phyloP scores from a whole-genome alignment of 305 asterid species.

The Plantago rigida region DNA sequence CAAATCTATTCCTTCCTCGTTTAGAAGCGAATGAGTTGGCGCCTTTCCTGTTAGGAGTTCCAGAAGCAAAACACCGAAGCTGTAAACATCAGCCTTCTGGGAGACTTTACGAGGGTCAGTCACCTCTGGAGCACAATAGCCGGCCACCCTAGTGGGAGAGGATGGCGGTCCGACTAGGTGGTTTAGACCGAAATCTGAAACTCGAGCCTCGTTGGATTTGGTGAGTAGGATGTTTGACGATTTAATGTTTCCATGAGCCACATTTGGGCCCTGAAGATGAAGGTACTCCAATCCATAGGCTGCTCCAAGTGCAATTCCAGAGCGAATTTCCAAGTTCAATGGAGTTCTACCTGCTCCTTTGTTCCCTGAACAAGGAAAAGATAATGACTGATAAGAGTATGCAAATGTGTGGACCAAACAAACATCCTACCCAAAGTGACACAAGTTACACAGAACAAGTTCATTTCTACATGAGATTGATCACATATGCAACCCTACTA shows the following conservation, averaged over 20 bases:
- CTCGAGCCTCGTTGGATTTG: slow-evolving; percentile 30
- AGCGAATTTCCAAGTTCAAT: slow-evolving; percentile 48
- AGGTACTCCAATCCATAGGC: slow-evolving; percentile 53
- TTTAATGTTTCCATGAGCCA: slow-evolving; percentile 58
- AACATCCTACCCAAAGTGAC: not conserved
- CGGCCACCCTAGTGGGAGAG: slow-evolving; percentile 34
- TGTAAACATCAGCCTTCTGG: slow-evolving; percentile 47
- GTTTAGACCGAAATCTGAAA: slow-evolving; percentile 48
- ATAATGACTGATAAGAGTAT: not conserved
- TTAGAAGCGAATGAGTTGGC: slow-evolving; percentile 46
- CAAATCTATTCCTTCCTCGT: slow-evolving; percentile 57
- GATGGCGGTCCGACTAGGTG: slow-evolving; percentile 40
- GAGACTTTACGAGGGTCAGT: slow-evolving; percentile 41
- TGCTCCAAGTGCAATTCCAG: slow-evolving; percentile 50
- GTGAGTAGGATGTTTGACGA: slow-evolving; percentile 59
- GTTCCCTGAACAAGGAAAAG: slow-evolving; percentile 31
- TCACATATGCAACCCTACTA: slow-evolving; percentile 9
- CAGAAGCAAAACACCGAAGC: slow-evolving; percentile 46
- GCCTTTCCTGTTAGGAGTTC: slow-evolving; percentile 62
- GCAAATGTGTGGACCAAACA: not conserved
- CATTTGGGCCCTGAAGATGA: slow-evolving; percentile 36
- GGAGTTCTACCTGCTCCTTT: slow-evolving; percentile 43
- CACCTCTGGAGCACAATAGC: slow-evolving; percentile 59
- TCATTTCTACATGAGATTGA: slow-evolving; percentile 8
- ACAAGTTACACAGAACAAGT: not conserved